A percentile compares a stretch with the other conserved stretches of the same genome.
These are phyloP conservation scores for Dujonia santamariae DNA, from an alignment of 1,139 yeast genomes.

Conservation along the genomic window DNA sequence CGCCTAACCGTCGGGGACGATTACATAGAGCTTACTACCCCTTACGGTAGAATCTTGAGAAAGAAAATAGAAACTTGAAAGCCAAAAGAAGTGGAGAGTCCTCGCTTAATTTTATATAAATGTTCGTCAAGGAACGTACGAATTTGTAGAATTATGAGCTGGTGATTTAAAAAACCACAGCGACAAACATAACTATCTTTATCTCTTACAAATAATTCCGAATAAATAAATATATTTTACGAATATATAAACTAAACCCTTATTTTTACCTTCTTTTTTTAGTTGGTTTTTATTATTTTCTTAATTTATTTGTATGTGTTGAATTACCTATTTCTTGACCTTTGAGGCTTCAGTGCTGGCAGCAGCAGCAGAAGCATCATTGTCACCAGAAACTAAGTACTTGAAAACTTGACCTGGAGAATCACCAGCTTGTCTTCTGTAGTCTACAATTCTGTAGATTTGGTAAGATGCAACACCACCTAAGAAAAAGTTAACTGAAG, in stretches of 20 bases:
- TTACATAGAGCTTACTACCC: too few species aligned
- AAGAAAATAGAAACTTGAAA: too few species aligned
- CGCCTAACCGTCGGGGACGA: too few species aligned
- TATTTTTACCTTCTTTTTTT: neutral
- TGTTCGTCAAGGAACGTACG: too few species aligned
- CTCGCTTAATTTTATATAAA: too few species aligned
- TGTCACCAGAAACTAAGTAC: conserved; percentile 55
- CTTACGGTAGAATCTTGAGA: too few species aligned
- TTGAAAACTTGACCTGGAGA: conserved; percentile 50
- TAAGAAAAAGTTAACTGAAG: conserved; percentile 90
- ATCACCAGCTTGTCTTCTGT: conserved; percentile 53
- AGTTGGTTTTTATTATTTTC: too few species aligned
- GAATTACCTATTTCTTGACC: neutral
- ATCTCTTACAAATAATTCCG: neutral
- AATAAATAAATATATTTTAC: neutral
- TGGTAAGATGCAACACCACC: conserved; percentile 90
- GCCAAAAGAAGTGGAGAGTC: too few species aligned
- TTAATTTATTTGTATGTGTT: neutral
- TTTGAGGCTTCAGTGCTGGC: conserved; percentile 5
- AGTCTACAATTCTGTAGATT: conserved; percentile 63
- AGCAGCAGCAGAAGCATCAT: conserved; percentile 7
- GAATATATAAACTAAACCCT: neutral
- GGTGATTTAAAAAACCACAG: too few species aligned
- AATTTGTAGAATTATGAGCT: too few species aligned
- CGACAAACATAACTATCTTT: too few species aligned